Evolutionary conservation across 805 yeast genomes (phyloP), one percentile per base, ranked within the genome.

Genomic region (Scheffersomyces spartinae): DNA sequence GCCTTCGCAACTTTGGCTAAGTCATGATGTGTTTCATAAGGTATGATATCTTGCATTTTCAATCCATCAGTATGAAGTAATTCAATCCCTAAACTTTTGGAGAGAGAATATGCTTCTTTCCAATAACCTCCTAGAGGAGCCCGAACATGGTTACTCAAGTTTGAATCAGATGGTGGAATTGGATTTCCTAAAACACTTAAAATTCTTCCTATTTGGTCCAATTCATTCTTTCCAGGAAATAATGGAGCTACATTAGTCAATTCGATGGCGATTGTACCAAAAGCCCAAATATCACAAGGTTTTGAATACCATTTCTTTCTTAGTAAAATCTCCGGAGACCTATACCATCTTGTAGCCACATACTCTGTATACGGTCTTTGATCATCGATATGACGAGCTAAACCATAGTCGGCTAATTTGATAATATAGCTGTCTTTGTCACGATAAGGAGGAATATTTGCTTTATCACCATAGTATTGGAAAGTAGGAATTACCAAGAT

Each of bases 221-320:
- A 40, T 43, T 81, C 91, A 44, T 74, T 68, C 9, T 63, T 45
- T 0, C 97, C 97, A 0, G 95, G 93, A 42, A 88, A 82, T 17
- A 86, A 56, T 1, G 97, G 95, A 18, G 62, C 46, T 39, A 80
- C 72, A 22, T 73, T 73, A 13, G 82, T 79, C 22, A 74, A 61
- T 44, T 81, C 94, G 5, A 70, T 69, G 2, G 81, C 83, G 19
- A 81, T 83, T 22, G 75, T 67, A 2, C 85, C 94, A 58, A 80
- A 81, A 0, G 93, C 88, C 94, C 94, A 81, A 17, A 81, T 68
- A 53, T 81, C 94, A 18, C 78, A 67, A 2, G 91, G 84, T 33
- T 53, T 67, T 0, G 83, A 68, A 42, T 81, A 77, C 39, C 49
- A 55, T 4, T 63, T 64, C 34, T 68, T 73, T 36, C 88, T 63